Base-by-base conservation (phyloP, 352 stramenopile species). In the Pythium graminicola region DNA sequence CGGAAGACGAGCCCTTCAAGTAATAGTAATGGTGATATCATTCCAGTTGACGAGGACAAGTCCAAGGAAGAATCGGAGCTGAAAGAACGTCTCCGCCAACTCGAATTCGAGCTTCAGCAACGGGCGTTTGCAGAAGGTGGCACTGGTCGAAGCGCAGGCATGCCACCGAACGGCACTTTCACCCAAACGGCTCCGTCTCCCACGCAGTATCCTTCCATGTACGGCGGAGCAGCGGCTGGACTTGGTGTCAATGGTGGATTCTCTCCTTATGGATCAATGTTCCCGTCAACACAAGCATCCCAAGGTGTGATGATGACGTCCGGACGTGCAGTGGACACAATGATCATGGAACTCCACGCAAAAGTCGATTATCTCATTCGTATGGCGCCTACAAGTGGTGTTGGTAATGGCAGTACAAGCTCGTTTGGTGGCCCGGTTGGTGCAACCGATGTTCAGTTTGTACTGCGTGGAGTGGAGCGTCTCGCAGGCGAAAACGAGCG, bases 311-410 rank as follows among this genome's bases (percentile, higher is more conserved):
- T 71, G 31, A 47, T 66, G 28, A 22, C 62, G 26, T 58, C 67
- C 26, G 68, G 73, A 28, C 72, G 72, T 11, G 67, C 73, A 7
- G 29, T 73, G 5, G 76, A 87, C 33, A 50, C 33, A 6, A 54
- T 79, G 47, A 52, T 87, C 19, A 72, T 68, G 52, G 80, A 91
- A 29, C 41, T 91, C 11, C 73, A 89, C 43, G 69, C 76, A 6
- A 91, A 91, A 52, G 50, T 91, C 10, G 81, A 91, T 55, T 85
- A 89, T 48, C 59, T 91, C 14, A 89, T 91, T 27, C 81, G 81
- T 10, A 86, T 84, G 57, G 62, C 67, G 0, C 63, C 76, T 4
- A 62, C 65, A 13, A 31, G 31, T 50, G 56, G 56, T 7, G 22
- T 8, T 20, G 29, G 47, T 11, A 17, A 13, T 19, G 26, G 19